Base-by-base conservation (phyloP, 495 filamentous ascomycete genomes). In the Trichocladium antarcticum region DNA sequence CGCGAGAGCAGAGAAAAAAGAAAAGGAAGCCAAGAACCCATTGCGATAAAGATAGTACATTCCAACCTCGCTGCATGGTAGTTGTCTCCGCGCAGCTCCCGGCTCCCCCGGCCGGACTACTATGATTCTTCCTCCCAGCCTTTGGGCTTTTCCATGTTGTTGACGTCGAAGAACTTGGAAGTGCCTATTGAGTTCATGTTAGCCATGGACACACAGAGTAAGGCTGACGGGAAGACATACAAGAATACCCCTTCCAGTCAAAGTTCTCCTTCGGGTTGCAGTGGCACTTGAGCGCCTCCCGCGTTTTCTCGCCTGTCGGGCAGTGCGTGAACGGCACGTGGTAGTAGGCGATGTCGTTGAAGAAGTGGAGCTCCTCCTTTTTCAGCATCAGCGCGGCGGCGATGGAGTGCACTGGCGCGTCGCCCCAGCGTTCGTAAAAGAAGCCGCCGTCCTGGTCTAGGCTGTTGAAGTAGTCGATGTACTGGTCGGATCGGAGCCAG, bases 321-420 rank as follows among this genome's bases (percentile, higher is more conserved):
- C 92, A 98, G 69, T 98, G 92, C 19, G 90, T 97, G 62, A 98
- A 98, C 6, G 92, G 92, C n/a, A 95, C 85, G 60, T 98, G 92
- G 68, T 88, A 97, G 68, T 98, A 98, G 48, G 85, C 92, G 56
- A 98, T 97, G 59, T 98, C 92, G 61, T 98, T 86, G 74, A 95
- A 98, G 73, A 98, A 98, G 59, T 97, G 90, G 54, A 98, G 82
- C 61, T 98, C 77, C 47, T 93, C 84, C 70, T 95, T 95, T 59
- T 81, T 79, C 52, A 98, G 72, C 64, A 95, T 75, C 3, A 96
- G 65, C 12, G 75, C 79, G 5, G 92, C 92, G 1, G 86, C 92
- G 57, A 98, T 95, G n/a, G 88, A 93, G 69, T 94, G 87, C 27
- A 94, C 83, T 0, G 87, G 87, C 4, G 87, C 87, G 68, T 94